A percentile compares a stretch with the other conserved stretches of the same genome.
phyloP scores from a whole-genome alignment of 257 asterid genomes.

The Petunia secreta region DNA sequence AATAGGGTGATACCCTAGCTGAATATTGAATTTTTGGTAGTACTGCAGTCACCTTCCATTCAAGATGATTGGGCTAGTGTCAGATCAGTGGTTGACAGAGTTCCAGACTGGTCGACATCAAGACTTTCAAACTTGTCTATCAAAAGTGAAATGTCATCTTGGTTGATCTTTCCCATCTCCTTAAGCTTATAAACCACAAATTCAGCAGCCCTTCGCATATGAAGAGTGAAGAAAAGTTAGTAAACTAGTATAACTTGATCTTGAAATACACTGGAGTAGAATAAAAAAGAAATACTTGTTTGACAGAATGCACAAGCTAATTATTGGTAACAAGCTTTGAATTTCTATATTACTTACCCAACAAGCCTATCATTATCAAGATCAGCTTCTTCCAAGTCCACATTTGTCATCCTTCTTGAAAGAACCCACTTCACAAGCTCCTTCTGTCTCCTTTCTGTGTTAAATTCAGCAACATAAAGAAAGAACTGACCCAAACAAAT shows the following conservation, averaged over 20 bases:
- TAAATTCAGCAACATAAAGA: constrained; percentile 71
- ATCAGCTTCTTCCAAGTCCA: constrained; percentile 92
- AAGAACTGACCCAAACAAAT: constrained; percentile 77
- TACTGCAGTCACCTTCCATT: not conserved
- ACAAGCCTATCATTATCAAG: constrained; percentile 69
- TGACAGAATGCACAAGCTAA: not conserved
- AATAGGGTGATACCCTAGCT: not conserved
- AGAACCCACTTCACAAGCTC: constrained; percentile 63
- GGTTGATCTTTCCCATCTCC: constrained; percentile 91
- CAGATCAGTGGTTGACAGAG: constrained; percentile 65
- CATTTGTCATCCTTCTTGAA: constrained; percentile 63
- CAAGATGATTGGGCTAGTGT: constrained; percentile 64
- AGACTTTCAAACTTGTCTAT: constrained; percentile 69
- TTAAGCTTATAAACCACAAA: constrained; percentile 71
- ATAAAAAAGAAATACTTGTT: not conserved
- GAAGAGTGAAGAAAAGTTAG: constrained; percentile 17
- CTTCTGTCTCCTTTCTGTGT: constrained; percentile 72
- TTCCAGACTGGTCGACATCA: constrained; percentile 94
- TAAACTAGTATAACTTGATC: constrained; percentile 1
- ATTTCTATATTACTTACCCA: constrained; percentile 47
- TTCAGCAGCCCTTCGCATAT: constrained; percentile 68
- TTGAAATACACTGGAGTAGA: not conserved
- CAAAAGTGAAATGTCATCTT: constrained; percentile 63
- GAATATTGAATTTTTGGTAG: not conserved
- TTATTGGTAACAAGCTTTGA: not conserved